Evolutionary conservation across 2,329 filamentous ascomycete species (phyloP).

Genomic region (Hirsutella rhossiliensis): DNA sequence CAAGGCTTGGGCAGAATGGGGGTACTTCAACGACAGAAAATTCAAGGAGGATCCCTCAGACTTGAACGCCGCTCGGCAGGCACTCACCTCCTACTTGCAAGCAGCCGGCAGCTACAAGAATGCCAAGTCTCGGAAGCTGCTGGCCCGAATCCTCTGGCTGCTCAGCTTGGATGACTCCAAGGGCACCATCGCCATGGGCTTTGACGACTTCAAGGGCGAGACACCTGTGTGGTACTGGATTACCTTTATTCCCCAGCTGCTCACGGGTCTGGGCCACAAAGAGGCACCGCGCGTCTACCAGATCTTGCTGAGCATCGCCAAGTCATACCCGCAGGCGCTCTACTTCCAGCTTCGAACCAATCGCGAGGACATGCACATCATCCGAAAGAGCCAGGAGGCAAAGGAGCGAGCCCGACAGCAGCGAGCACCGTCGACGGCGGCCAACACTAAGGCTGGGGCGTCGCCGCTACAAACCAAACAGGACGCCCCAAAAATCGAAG

Average conservation of each 20-base stretch:
- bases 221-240: slow-evolving; percentile 99
- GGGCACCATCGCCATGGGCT: slow-evolving; percentile 71
- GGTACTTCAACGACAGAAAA: slow-evolving; percentile 90
- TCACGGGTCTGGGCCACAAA: slow-evolving; percentile 82
- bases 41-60: slow-evolving; percentile 86
- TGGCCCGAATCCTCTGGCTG: slow-evolving; percentile 89
- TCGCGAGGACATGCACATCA: slow-evolving; percentile 82
- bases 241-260: slow-evolving; percentile 91
- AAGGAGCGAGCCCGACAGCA: slow-evolving; percentile 52
- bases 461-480: slow-evolving; percentile 41
- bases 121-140: slow-evolving; percentile 85
- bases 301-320: slow-evolving; percentile 86
- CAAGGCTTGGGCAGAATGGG: slow-evolving; percentile 99
- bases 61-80: slow-evolving; percentile 75
- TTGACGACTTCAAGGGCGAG: slow-evolving; percentile 94
- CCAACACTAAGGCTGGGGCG: slow-evolving; percentile 30
- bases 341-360: slow-evolving; percentile 94
- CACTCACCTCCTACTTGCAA: slow-evolving; percentile 91
- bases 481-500: slow-evolving; percentile 29
- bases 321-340: slow-evolving; percentile 86
- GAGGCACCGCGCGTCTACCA: slow-evolving; percentile 79
- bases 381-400: slow-evolving; percentile 77
- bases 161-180: slow-evolving; percentile 86
- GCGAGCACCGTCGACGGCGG: slow-evolving; percentile 31
- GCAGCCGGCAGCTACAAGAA: slow-evolving; percentile 95